Base-by-base conservation (phyloP, 371 early-diverging fungal genomes). In the Mortierella sp. region DNA sequence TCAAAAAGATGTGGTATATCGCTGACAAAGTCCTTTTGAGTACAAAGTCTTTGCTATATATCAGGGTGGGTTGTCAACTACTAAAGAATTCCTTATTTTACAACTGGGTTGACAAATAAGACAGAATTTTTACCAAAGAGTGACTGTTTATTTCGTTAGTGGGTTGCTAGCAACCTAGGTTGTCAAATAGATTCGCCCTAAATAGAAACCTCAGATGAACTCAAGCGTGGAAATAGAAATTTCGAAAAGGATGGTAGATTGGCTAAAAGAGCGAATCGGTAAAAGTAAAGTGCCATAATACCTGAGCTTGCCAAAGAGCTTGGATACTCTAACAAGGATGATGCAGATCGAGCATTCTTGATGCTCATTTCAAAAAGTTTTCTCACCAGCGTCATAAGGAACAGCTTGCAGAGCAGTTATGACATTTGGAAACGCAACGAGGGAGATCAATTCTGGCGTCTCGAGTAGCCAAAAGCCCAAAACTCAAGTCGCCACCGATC, bases 381-480 rank as follows among this genome's bases (percentile, higher is more conserved):
- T 61, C 35, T 68, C 61, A 49, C 61, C 68, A 60, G 35, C 35
- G 9, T 53, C 49, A 68, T 57, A 60, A 68, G 68, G 49, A 60
- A 68, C 53, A 61, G 54, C 54, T 60, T 68, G 29, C 60, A 40
- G 61, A 60, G 40, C 53, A 68, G 19, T 61, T 68, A 68, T 37
- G 49, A 53, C 37, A 37, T 68, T 35, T 68, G 68, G 61, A 47
- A 68, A 53, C 68, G 68, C 59, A 68, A 68, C 34, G 68, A 59
- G 40, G 61, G 61, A 17, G 61, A 68, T 37, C 68, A 68, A 51
- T 68, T 60, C 68, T 68, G 68, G 68, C 68, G 56, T 17, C 68
- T 60, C 17, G 49, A 61, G 61, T 51, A 60, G 68, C 68, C 28
- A 68, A 32, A 40, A 53, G 51, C 61, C 68, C 28, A 68, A 32